Conservation (phyloP, 192 early-diverging fungal genomes). For the Dissophora ornata region DNA sequence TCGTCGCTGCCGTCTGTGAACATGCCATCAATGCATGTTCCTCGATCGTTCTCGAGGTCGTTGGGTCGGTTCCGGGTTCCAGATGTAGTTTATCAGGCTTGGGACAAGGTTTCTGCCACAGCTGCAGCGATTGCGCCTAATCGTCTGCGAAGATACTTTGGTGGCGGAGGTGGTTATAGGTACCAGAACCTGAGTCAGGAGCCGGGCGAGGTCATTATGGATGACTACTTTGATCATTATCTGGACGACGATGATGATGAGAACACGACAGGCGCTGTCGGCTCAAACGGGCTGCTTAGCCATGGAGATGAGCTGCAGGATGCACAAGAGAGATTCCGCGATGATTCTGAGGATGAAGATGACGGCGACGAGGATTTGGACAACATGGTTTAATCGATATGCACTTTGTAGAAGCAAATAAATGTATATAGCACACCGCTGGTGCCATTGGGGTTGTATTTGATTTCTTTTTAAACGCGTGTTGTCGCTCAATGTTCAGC, state of each 20-base stretch:
- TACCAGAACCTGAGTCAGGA: constrained; percentile 53
- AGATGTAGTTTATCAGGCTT: constrained; percentile 24
- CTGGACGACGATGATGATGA: constrained; percentile 51
- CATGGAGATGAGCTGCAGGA: constrained; percentile 24
- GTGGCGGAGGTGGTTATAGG: constrained; percentile 25
- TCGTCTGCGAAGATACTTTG: constrained; percentile 16
- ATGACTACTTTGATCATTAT: constrained; percentile 56
- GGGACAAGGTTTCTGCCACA: constrained; percentile 28
- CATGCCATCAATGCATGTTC: constrained; percentile 34
- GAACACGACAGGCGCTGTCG: neutral
- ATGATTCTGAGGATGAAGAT: constrained; percentile 27
- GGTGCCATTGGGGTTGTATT: no score
- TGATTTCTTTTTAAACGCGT: no score
- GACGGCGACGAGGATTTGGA: constrained; percentile 30
- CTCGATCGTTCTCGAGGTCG: constrained; percentile 29
- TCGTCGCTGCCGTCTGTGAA: constrained; percentile 43
- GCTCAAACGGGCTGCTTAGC: constrained; percentile 1
- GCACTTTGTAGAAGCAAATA: no score
- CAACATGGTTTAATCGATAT: constrained; percentile 27
- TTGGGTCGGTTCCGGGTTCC: constrained; percentile 30
- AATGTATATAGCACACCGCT: no score
- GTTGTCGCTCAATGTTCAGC: no score
- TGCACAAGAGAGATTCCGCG: constrained; percentile 43
- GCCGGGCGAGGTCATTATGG: constrained; percentile 52
- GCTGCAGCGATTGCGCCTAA: constrained; percentile 13